phyloP scores from a whole-genome alignment of 306 rosid genomes.

The Trifolium dubium region DNA sequence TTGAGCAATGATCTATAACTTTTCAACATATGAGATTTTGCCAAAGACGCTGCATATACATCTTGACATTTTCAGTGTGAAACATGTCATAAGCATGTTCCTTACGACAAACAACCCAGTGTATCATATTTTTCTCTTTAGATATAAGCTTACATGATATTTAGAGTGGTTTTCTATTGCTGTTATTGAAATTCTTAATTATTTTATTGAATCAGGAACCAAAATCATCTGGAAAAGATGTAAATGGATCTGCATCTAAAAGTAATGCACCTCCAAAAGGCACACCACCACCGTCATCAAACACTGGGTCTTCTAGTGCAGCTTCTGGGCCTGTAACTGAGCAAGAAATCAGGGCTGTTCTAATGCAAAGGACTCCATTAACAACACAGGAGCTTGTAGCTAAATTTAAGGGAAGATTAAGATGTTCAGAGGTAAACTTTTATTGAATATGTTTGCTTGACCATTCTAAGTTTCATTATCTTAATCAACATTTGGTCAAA shows the following conservation, averaged over 20 bases:
- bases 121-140: too few relatives aligned
- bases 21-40: too few relatives aligned
- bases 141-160: too few relatives aligned
- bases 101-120: too few relatives aligned
- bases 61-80: too few relatives aligned
- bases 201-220: constrained; percentile 60
- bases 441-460: constrained; percentile 29
- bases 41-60: too few relatives aligned
- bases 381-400: constrained; percentile 94
- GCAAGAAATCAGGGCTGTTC: constrained; percentile 89
- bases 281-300: constrained; percentile 52
- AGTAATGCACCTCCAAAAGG: constrained; percentile 61
- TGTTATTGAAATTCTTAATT: constrained; percentile 37
- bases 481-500: constrained; percentile 20
- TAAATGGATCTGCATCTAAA: constrained; percentile 56
- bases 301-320: constrained; percentile 50
- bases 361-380: constrained; percentile 79
- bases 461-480: background rate
- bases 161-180: constrained; percentile 19
- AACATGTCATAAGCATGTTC: too few relatives aligned
- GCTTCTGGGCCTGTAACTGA: constrained; percentile 84
- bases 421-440: constrained; percentile 65
- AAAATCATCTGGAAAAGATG: constrained; percentile 64
- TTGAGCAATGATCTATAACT: too few relatives aligned
- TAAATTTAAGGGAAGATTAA: constrained; percentile 80